A percentile compares a stretch with the other conserved stretches of the same genome.
phyloP scores from a whole-genome alignment of 352 stramenopile species.

The Globisporangium radiosum region DNA sequence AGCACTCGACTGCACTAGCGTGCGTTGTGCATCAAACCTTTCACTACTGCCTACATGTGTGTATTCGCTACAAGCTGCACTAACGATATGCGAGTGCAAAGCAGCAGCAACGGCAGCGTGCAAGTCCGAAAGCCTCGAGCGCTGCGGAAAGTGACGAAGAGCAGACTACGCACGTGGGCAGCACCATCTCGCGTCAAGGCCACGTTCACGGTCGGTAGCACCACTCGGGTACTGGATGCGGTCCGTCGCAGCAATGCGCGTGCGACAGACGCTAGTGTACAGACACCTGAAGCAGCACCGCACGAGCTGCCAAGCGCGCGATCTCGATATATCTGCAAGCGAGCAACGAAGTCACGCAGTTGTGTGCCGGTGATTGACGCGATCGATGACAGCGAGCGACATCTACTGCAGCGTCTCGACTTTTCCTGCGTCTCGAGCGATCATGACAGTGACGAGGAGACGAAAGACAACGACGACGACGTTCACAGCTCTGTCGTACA shows the following conservation, averaged over 20 bases:
- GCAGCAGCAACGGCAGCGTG: not conserved
- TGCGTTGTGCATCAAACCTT: not conserved
- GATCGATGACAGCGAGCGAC: not conserved
- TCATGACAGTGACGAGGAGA: slow-evolving; percentile 1
- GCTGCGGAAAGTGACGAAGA: not conserved
- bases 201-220: not conserved
- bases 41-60: not conserved
- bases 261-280: not conserved
- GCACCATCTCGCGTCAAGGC: not conserved
- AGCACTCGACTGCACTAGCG: not conserved
- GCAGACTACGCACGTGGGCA: not conserved
- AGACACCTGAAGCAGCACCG: not conserved
- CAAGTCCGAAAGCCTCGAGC: not conserved
- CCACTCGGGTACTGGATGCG: not conserved
- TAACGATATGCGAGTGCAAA: not conserved
- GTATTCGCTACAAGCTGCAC: not conserved
- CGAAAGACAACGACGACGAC: slow-evolving; percentile 2
- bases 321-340: not conserved
- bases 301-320: not conserved
- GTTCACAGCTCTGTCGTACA: no score
- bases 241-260: not conserved
- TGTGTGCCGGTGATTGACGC: not conserved
- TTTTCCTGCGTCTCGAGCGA: slow-evolving; percentile 8
- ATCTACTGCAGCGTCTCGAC: slow-evolving; percentile 13
- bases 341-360: slow-evolving; percentile 7